Evolutionary conservation across 139 green algal species (phyloP).

Genomic region (Deuterostichococcus epilithicus): DNA sequence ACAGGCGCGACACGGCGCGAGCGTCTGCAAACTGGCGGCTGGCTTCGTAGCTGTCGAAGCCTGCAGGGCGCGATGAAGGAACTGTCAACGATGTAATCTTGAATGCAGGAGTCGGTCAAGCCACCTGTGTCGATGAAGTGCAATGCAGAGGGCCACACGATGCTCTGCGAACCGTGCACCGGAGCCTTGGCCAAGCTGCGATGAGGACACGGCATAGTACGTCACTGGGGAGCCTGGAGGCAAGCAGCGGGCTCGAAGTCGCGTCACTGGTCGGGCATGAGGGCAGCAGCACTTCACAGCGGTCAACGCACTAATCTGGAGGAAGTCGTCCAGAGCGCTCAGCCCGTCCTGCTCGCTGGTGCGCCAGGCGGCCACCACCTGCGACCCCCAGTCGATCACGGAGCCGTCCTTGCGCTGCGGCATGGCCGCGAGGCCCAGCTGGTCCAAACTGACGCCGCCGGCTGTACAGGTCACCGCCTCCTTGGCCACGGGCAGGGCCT

Average conservation of each 20-base stretch:
- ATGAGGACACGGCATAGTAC: too few species aligned
- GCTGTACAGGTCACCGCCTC: neutral
- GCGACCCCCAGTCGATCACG: slow-evolving; percentile 34
- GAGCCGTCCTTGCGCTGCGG: slow-evolving; percentile 1
- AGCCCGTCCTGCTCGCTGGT: slow-evolving; percentile 34
- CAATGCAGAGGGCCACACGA: too few species aligned
- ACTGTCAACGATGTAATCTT: neutral
- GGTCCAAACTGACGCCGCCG: slow-evolving; percentile 13
- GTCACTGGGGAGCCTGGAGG: too few species aligned
- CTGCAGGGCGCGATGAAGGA: neutral
- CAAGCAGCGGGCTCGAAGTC: too few species aligned
- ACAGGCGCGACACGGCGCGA: slow-evolving; percentile 44
- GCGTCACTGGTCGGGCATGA: too few species aligned
- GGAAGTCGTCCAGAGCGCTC: slow-evolving; percentile 35
- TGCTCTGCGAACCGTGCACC: too few species aligned
- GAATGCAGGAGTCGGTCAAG: neutral
- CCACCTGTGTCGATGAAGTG: too few species aligned
- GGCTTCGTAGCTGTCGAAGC: slow-evolving; percentile 45
- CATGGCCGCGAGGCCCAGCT: slow-evolving; percentile 27
- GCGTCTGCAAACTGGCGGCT: slow-evolving; percentile 36
- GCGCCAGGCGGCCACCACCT: slow-evolving; percentile 26
- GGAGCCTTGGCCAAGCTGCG: too few species aligned
- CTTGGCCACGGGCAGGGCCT: slow-evolving; percentile 19
- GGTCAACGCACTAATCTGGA: slow-evolving; percentile 1
- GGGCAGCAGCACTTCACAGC: too few species aligned